Conservation (phyloP, 176 grass and related monocot species). For the Zoysia pacifica region DNA sequence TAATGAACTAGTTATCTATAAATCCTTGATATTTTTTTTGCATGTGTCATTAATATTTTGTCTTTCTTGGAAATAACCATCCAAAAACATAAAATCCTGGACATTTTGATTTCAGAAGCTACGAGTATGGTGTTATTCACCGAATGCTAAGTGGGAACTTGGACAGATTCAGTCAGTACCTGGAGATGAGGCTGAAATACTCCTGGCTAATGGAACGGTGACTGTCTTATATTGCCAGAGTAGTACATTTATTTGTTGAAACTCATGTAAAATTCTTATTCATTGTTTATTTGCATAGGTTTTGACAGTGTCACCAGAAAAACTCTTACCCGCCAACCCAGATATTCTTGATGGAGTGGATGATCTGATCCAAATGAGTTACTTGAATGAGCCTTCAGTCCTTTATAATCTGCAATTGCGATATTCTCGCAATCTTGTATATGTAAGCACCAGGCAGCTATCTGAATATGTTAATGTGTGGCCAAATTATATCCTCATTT, state of each 20-base stretch:
- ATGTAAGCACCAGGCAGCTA: constrained; percentile 63
- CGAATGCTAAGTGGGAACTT: constrained; percentile 75
- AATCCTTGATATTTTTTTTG: constrained; percentile 15
- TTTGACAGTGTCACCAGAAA: constrained; percentile 66
- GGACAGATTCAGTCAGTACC: constrained; percentile 80
- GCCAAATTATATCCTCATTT: constrained; percentile 26
- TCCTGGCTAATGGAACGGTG: constrained; percentile 71
- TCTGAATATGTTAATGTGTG: constrained; percentile 29
- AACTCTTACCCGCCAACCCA: constrained; percentile 82
- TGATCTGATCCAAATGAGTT: constrained; percentile 97
- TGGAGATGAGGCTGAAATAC: constrained; percentile 69
- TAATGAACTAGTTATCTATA: constrained; percentile 30
- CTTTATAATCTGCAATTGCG: constrained; percentile 77
- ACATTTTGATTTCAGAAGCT: constrained; percentile 67
- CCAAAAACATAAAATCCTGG: constrained; percentile 12
- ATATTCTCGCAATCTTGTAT: constrained; percentile 73
- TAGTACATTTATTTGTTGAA: constrained; percentile 17
- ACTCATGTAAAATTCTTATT: constrained; percentile 36
- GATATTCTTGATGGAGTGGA: constrained; percentile 91
- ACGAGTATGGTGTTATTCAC: constrained; percentile 75
- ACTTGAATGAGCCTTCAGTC: constrained; percentile 90
- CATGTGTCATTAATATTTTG: constrained; percentile 19
- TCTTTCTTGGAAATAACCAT: constrained; percentile 11
- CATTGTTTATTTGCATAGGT: constrained; percentile 55
- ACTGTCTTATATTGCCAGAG: constrained; percentile 41